Conservation (phyloP, 192 early-diverging fungal genomes). For the Coemansia sp. region DNA sequence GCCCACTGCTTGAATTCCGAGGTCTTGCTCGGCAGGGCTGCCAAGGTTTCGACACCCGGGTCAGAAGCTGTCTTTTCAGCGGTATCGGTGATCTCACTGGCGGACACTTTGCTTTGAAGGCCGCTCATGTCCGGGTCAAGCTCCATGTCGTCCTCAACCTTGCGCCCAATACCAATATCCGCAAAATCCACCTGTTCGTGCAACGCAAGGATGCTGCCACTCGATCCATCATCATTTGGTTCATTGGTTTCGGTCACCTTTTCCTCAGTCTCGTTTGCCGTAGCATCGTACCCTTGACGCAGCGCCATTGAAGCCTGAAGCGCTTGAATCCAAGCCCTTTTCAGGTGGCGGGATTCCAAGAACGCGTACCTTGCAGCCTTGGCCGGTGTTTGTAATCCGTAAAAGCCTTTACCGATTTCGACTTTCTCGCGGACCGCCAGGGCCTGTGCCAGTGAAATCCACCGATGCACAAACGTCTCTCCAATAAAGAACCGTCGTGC, state of each 20-base stretch:
- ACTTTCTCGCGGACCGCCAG: conserved; percentile 32
- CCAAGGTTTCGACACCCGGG: not conserved
- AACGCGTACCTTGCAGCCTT: conserved; percentile 4
- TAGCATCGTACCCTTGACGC: conserved; percentile 19
- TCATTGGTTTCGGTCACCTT: not conserved
- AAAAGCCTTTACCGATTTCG: conserved; percentile 14
- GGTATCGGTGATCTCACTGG: not conserved
- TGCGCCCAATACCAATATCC: conserved; percentile 40
- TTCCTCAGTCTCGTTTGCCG: not conserved
- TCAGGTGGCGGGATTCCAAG: conserved; percentile 27
- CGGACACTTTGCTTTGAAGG: not conserved
- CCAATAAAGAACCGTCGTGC: conserved; percentile 45
- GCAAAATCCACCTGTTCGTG: conserved; percentile 37
- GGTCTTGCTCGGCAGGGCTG: not conserved
- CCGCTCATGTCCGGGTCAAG: conserved; percentile 7
- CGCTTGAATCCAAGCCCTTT: conserved; percentile 33
- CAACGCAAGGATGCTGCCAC: conserved; percentile 14
- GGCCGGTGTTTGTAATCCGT: too few relatives aligned
- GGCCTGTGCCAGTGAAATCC: conserved; percentile 47
- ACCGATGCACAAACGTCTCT: conserved; percentile 52
- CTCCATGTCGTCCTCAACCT: conserved; percentile 38
- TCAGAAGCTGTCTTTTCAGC: not conserved
- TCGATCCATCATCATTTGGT: too few relatives aligned
- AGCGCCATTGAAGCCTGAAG: conserved; percentile 37
- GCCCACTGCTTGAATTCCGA: conserved; percentile 23